Evolutionary conservation across 176 grass and related monocot genomes (phyloP).

Genomic region (Urochloa ruziziensis): DNA sequence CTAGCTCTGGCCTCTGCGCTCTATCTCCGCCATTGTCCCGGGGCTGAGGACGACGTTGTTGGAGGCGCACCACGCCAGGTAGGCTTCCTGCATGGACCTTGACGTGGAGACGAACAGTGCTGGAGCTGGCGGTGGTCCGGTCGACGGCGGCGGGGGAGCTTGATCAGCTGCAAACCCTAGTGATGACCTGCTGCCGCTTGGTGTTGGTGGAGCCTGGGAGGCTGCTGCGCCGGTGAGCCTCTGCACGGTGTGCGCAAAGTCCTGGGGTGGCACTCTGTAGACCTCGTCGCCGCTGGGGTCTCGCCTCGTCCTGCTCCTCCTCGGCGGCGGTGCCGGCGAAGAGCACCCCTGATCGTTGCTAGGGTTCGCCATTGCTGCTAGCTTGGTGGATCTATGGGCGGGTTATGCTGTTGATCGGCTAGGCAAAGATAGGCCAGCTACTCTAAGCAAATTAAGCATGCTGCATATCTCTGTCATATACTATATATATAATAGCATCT

Average conservation of each 20-base stretch:
- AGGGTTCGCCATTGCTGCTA: not conserved
- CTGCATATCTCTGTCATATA: too few species aligned
- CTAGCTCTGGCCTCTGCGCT: not conserved
- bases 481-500: not conserved
- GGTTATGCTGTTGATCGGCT: not conserved
- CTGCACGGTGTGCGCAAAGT: conserved; percentile 38
- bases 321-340: not conserved
- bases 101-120: not conserved
- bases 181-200: not conserved
- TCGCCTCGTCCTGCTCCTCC: conserved; percentile 34
- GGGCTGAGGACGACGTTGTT: conserved; percentile 40
- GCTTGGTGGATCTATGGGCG: not conserved
- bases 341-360: not conserved
- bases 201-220: not conserved
- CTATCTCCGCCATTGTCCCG: conserved; percentile 45
- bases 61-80: conserved; percentile 44
- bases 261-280: conserved; percentile 28
- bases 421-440: not conserved
- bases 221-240: conserved; percentile 14
- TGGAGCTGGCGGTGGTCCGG: not conserved
- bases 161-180: not conserved
- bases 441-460: not conserved
- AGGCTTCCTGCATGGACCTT: conserved; percentile 33
- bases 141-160: not conserved
- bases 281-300: conserved; percentile 29